A percentile compares a stretch with the other conserved stretches of the same genome.
Evolutionary conservation across 1,284 basidiomycete genomes (phyloP).

Genomic region (Agroathelia rolfsii): DNA sequence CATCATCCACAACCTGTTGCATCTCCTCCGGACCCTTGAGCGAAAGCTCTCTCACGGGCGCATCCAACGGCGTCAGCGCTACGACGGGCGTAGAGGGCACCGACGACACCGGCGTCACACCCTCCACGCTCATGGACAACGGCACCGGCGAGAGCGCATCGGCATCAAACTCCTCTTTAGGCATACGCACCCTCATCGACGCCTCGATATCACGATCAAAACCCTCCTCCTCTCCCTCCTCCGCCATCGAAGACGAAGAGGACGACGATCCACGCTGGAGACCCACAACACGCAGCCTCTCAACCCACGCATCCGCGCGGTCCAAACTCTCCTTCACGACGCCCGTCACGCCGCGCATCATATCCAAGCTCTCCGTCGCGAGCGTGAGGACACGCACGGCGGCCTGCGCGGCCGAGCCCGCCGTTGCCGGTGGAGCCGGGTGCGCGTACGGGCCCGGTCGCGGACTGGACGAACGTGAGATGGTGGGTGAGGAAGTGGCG

Average conservation of each 20-base stretch:
- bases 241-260: constrained; percentile 12
- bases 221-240: constrained; percentile 13
- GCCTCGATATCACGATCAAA: constrained; percentile 10
- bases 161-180: constrained; percentile 1
- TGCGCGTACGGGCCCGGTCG: constrained; percentile 14
- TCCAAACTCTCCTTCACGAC: constrained; percentile 86
- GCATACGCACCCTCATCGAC: background rate
- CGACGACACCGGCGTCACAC: constrained; percentile 17
- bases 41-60: no score
- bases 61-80: no score
- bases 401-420: constrained; percentile 52
- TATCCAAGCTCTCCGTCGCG: constrained; percentile 85
- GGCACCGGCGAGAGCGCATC: background rate
- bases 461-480: constrained; percentile 1
- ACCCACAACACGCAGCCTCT: constrained; percentile 65
- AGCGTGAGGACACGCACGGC: constrained; percentile 77
- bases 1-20: no score
- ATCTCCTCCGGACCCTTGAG: no score
- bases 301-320: constrained; percentile 76
- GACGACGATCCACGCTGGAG: constrained; percentile 44
- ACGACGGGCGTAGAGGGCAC: constrained; percentile 15
- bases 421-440: constrained; percentile 30
- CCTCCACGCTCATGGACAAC: constrained; percentile 18
- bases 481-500: constrained; percentile 1
- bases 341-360: constrained; percentile 78